Percentiles rank a stretch among this genome's conserved stretches.
phyloP scores from a whole-genome alignment of 1,284 basidiomycete species.

The Pseudozyma sp. region DNA sequence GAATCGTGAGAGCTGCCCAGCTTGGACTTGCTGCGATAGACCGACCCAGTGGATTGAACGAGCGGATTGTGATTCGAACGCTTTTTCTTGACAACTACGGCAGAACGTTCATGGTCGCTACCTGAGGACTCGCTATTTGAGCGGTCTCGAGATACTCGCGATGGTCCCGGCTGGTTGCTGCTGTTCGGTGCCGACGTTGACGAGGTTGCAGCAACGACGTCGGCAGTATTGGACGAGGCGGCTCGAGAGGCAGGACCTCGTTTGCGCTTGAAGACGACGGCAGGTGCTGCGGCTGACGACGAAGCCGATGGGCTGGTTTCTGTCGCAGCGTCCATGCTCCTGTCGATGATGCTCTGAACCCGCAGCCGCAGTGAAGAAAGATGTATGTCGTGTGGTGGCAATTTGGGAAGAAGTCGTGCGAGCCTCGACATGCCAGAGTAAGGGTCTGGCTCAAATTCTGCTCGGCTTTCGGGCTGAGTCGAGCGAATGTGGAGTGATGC shows the following conservation, averaged over 20 bases:
- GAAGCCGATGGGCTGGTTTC: conserved; percentile 3
- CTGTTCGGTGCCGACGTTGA: conserved; percentile 2
- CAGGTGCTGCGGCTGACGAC: conserved; percentile 3
- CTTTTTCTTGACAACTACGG: conserved; percentile 43
- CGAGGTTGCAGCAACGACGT: neutral
- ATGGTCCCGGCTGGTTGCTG: conserved; percentile 16
- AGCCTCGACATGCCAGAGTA: neutral
- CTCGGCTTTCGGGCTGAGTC: conserved; percentile 39
- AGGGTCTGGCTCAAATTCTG: conserved; percentile 8
- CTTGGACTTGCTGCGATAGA: conserved; percentile 25
- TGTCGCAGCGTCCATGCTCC: conserved; percentile 10
- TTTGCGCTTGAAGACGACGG: conserved; percentile 44
- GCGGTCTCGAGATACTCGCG: conserved; percentile 9
- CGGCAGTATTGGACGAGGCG: conserved; percentile 10
- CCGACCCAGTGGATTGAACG: conserved; percentile 29
- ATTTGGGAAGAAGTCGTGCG: neutral
- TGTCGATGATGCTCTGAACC: neutral
- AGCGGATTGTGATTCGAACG: conserved; percentile 30
- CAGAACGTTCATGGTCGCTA: conserved; percentile 10
- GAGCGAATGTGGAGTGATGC: conserved; percentile 5
- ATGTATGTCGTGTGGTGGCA: conserved; percentile 10
- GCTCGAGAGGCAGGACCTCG: conserved; percentile 25
- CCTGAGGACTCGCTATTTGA: conserved; percentile 17
- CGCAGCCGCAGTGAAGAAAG: neutral
- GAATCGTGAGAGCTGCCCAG: conserved; percentile 2